Evolutionary conservation across 2,329 filamentous ascomycete genomes (phyloP).

Genomic region (Calonectria naviculata): DNA sequence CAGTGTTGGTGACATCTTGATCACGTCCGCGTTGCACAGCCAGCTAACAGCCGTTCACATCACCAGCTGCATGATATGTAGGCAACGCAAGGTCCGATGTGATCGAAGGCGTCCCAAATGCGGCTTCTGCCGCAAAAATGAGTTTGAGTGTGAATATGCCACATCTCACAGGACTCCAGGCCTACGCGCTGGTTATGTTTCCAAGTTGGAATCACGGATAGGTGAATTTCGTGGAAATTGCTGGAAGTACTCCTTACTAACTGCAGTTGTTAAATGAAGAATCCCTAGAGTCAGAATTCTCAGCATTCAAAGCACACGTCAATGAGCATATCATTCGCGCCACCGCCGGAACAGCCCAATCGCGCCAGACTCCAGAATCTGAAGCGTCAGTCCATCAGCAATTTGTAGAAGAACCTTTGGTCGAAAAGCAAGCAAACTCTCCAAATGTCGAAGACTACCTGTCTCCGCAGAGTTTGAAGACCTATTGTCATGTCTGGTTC

Average conservation of each 20-base stretch:
- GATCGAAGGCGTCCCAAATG: conserved; percentile 12
- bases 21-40: background rate
- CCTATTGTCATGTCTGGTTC: conserved; percentile 18
- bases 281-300: conserved; percentile 12
- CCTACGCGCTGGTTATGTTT: conserved; percentile 14
- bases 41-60: background rate
- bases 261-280: background rate
- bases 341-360: background rate
- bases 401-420: background rate
- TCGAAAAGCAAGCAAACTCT: background rate
- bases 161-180: conserved; percentile 4
- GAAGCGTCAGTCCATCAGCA: background rate
- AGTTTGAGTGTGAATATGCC: conserved; percentile 5
- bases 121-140: conserved; percentile 15
- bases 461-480: background rate
- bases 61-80: background rate
- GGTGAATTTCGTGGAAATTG: background rate
- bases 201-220: conserved; percentile 12
- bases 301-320: conserved; percentile 3
- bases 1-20: background rate
- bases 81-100: conserved; percentile 15
- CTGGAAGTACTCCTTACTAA: background rate
- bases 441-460: background rate
- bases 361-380: background rate
- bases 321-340: background rate